Percentiles rank a stretch among this genome's conserved stretches.
These are phyloP conservation scores for Populus hybrid DNA, from an alignment of 441 rosid species.

Conservation along the genomic window DNA sequence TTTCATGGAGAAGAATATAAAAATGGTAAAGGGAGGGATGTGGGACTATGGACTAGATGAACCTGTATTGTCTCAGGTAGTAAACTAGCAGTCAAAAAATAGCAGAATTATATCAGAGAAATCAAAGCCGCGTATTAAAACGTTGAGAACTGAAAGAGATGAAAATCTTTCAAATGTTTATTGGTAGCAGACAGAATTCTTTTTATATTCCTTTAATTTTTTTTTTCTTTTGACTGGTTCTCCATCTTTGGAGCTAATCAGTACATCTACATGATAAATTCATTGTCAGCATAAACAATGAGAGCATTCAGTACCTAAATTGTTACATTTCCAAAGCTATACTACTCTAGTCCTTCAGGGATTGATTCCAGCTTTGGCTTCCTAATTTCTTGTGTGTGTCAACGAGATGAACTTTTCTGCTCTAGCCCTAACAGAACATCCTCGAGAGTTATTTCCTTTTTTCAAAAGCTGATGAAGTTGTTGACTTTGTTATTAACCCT, in stretches of 20 bases:
- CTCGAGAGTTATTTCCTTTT: constrained; percentile 22
- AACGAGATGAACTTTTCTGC: not conserved
- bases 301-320: not conserved
- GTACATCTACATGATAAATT: not conserved
- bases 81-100: too few species aligned
- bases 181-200: not conserved
- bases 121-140: not conserved
- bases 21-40: too few species aligned
- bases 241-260: not conserved
- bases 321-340: not conserved
- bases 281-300: not conserved
- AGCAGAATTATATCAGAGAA: not conserved
- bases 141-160: not conserved
- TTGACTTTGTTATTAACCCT: constrained; percentile 37
- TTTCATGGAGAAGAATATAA: too few species aligned
- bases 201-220: too few species aligned
- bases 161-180: not conserved
- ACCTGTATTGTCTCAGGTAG: too few species aligned
- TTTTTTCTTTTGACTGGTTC: not conserved
- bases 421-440: not conserved
- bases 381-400: too few species aligned
- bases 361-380: constrained; percentile 2
- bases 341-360: not conserved
- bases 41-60: too few species aligned
- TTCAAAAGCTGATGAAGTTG: constrained; percentile 32